Evolutionary conservation across 1,139 yeast genomes (phyloP).

Genomic region (Yamadazyma membranifaciens): DNA sequence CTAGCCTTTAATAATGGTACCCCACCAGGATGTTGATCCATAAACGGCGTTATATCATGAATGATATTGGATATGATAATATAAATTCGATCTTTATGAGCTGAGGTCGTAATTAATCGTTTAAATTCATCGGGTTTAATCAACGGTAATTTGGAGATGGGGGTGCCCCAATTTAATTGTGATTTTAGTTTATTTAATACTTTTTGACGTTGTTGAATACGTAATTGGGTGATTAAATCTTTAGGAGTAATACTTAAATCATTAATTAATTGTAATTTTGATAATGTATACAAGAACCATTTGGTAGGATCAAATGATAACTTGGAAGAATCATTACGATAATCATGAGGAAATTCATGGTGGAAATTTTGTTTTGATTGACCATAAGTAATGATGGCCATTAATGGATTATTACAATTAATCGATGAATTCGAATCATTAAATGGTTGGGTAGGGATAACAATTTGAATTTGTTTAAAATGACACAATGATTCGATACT

Average conservation of each 20-base stretch:
- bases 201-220: slow-evolving; percentile 65
- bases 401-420: slow-evolving; percentile 47
- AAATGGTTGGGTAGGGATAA: slow-evolving; percentile 55
- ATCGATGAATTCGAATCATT: slow-evolving; percentile 59
- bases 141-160: slow-evolving; percentile 64
- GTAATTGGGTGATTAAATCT: slow-evolving; percentile 53
- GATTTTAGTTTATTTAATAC: slow-evolving; percentile 57
- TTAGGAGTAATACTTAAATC: slow-evolving; percentile 42
- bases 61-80: slow-evolving; percentile 56
- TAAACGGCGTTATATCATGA: slow-evolving; percentile 72
- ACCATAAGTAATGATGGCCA: slow-evolving; percentile 60
- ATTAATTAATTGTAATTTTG: slow-evolving; percentile 37
- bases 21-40: slow-evolving; percentile 76
- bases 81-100: slow-evolving; percentile 38
- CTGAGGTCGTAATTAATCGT: slow-evolving; percentile 32
- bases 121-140: slow-evolving; percentile 51
- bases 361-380: slow-evolving; percentile 67
- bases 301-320: slow-evolving; percentile 67
- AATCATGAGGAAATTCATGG: slow-evolving; percentile 74
- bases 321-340: slow-evolving; percentile 46
- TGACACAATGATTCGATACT: slow-evolving; percentile 64
- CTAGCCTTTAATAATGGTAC: slow-evolving; percentile 57
- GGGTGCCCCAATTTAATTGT: slow-evolving; percentile 76
- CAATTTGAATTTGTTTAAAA: slow-evolving; percentile 38
- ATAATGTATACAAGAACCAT: slow-evolving; percentile 49